A percentile compares a stretch with the other conserved stretches of the same genome.
Evolutionary conservation across 495 filamentous ascomycete species (phyloP).

Genomic region (Opeltia flavorubescens): DNA sequence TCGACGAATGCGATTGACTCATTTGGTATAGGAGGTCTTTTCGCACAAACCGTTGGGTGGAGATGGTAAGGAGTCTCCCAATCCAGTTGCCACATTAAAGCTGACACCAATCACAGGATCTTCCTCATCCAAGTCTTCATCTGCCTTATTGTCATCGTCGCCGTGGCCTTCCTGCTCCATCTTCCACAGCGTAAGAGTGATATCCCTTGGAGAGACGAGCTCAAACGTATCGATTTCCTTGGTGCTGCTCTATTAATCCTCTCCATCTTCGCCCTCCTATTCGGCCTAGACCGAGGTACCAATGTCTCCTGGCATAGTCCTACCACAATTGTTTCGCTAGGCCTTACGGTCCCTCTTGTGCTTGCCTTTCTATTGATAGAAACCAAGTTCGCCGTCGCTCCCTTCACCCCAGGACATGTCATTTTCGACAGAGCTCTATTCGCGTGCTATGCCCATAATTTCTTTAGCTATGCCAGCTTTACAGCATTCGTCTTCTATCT

Average conservation of each 20-base stretch:
- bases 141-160: conserved; percentile 1
- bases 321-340: conserved; percentile 1
- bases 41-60: conserved; percentile 9
- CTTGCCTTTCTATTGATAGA: conserved; percentile 2
- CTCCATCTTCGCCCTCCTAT: neutral
- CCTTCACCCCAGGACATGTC: conserved; percentile 10
- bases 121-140: conserved; percentile 9
- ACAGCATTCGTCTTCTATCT: conserved; percentile 6
- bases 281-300: conserved; percentile 9
- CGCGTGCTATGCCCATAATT: conserved; percentile 7
- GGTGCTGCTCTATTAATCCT: conserved; percentile 5
- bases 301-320: conserved; percentile 8
- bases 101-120: neutral
- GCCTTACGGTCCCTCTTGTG: conserved; percentile 1
- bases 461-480: conserved; percentile 5
- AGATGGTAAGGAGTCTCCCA: conserved; percentile 5
- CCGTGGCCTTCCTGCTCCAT: conserved; percentile 2
- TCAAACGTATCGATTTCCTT: conserved; percentile 9
- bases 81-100: neutral
- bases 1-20: neutral
- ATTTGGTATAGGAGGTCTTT: conserved; percentile 3
- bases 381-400: conserved; percentile 6
- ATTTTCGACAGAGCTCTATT: conserved; percentile 10
- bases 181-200: conserved; percentile 9
- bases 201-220: conserved; percentile 5